These are phyloP conservation scores for Pyrus communis DNA, from an alignment of 306 rosid genomes.

Conservation along the genomic window DNA sequence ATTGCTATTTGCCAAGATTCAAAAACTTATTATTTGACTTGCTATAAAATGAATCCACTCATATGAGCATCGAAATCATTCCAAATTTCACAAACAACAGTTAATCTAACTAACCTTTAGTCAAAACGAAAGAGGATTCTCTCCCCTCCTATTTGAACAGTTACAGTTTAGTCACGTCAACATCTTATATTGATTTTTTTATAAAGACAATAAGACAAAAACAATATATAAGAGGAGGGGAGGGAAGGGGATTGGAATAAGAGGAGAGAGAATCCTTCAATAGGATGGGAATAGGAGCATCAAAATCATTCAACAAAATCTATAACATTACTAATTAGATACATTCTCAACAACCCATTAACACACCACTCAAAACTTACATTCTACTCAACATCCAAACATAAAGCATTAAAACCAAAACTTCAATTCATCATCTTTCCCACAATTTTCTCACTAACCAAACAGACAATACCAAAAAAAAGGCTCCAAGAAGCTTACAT, in stretches of 20 bases:
- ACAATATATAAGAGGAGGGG: too few species aligned
- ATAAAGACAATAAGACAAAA: too few species aligned
- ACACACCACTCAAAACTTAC: background rate
- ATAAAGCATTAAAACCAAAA: slow-evolving; percentile 1
- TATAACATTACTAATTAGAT: background rate
- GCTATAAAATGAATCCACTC: background rate
- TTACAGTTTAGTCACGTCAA: too few species aligned
- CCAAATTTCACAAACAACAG: background rate
- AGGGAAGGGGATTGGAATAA: accelerated
- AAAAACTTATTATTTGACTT: background rate
- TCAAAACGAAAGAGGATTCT: background rate
- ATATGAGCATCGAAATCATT: background rate
- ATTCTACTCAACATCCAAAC: slow-evolving; percentile 2
- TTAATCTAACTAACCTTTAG: background rate
- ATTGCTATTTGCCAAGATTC: background rate
- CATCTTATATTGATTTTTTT: too few species aligned
- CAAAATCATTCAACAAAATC: background rate
- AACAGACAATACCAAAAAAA: background rate
- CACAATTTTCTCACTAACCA: slow-evolving; percentile 2
- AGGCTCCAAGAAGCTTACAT: slow-evolving; percentile 30
- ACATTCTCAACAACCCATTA: background rate
- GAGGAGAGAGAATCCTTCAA: too few species aligned
- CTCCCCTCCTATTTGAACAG: too few species aligned
- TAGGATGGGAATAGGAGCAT: background rate
- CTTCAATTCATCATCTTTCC: background rate